A percentile compares a stretch with the other conserved stretches of the same genome.
Conservation (phyloP, 768 basidiomycete species). For the Boletus insuetus region DNA sequence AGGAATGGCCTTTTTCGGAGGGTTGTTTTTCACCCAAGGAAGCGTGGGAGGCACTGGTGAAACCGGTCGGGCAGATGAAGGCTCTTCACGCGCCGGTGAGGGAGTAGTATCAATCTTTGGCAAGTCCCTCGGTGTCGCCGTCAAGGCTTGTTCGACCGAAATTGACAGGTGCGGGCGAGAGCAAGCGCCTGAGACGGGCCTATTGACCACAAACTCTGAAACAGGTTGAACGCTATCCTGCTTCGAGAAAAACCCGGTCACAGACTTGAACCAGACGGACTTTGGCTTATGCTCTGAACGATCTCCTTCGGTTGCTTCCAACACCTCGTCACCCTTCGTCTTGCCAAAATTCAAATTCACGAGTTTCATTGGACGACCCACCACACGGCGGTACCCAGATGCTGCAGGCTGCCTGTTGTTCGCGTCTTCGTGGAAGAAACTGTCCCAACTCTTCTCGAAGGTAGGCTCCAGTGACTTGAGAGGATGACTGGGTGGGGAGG, state of each 20-base stretch:
- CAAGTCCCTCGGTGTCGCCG: conserved; percentile 21
- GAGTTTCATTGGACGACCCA: conserved; percentile 39
- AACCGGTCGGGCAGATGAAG: conserved; percentile 31
- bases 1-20: conserved; percentile 34
- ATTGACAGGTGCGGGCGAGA: conserved; percentile 40
- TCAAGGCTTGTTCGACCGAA: conserved; percentile 40
- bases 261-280: conserved; percentile 36
- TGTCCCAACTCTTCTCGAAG: conserved; percentile 45
- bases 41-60: conserved; percentile 29
- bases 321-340: conserved; percentile 34
- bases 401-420: conserved; percentile 20
- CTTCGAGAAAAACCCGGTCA: conserved; percentile 31
- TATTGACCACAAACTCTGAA: conserved; percentile 21
- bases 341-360: conserved; percentile 46
- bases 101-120: conserved; percentile 32
- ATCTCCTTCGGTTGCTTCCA: conserved; percentile 5
- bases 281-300: conserved; percentile 28
- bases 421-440: conserved; percentile 37
- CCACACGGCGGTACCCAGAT: conserved; percentile 23
- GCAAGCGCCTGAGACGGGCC: conserved; percentile 9
- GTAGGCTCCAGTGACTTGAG: conserved; percentile 28
- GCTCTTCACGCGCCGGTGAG: conserved; percentile 22
- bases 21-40: conserved; percentile 25
- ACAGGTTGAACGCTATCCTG: conserved; percentile 11
- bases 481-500: conserved; percentile 23